Base-by-base conservation (phyloP, 768 basidiomycete species). In the Pholiota molesta region DNA sequence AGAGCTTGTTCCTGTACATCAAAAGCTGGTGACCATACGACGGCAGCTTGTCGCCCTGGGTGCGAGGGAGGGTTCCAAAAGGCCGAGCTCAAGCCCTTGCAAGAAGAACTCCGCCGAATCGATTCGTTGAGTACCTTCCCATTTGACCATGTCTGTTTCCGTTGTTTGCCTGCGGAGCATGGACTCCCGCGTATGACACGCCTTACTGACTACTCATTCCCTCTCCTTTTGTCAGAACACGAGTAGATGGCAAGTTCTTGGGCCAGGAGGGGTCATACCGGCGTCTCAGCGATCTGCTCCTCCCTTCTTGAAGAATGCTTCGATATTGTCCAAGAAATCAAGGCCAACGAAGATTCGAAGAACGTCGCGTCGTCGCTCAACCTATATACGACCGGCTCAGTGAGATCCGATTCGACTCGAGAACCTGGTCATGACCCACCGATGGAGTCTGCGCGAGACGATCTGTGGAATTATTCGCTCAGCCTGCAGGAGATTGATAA, bases 391-490 rank as follows among this genome's bases (percentile, higher is more conserved):
- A 99, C 70, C 86, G 97, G 23, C 83, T 99, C 68, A 85, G 80
- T 62, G 91, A 92, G 69, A 88, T 99, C 69, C 86, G 95, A 57
- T 79, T 85, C 7, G 93, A 73, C 81, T 99, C 56, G 97, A 99
- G 78, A 87, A 90, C 65, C 79, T 99, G 67, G 93, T 92, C 31
- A 80, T 99, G 66, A 99, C 97, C 0, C 97, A 97, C 73, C 89
- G 97, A 37, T 99, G 97, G 97, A 98, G 90, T 62, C 78, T 99
- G 58, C 83, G 96, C 45, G 97, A 99, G 81, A 94, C 93, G 95
- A 97, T 68, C 78, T 97, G 21, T 95, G 87, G 83, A 98, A 94
- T 75, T 99, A 97, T 75, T 93, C 94, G 21, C 80, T 95, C 57
- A 93, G 93, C 72, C 77, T 99, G 63, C 90, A 95, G 70, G 96